Evolutionary conservation across 768 basidiomycete species (phyloP), one percentile per base, ranked within the genome.

Genomic region (Hemileccinum impolitum): DNA sequence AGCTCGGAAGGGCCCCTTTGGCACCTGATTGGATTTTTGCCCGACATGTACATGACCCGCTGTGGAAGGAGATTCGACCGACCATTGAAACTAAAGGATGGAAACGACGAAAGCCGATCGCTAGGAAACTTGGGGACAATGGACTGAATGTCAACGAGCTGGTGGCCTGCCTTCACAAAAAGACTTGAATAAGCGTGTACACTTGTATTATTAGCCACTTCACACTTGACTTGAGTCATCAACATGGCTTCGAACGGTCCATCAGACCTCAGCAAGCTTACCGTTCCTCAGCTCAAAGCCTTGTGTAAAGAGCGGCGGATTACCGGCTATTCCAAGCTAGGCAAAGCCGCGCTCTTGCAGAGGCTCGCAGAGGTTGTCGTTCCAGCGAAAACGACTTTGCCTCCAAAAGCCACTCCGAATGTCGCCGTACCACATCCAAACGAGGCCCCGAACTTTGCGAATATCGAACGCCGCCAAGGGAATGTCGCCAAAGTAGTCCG

Each of bases 271-370:
- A 28, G 25, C 47, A 76, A 69, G 44, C 62, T 84, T 2, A 85
- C 80, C 8, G 81, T 86, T 10, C 63, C 80, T 17, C 82, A 84
- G 54, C 74, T 90, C 17, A 87, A 81, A 59, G 74, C 74, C 4
- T 50, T 88, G 13, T 90, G 85, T 66, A 89, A 85, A 60, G 84
- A 82, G 43, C 74, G 67, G 47, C 70, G 74, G 18, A 68, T 89
- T 21, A 59, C 71, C 37, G 84, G 83, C 0, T 89, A 86, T 60
- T 85, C 85, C 10, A 90, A 84, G 60, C 76, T 87, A 17, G 61
- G 66, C 35, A 88, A 88, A 63, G 66, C 70, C 44, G 76, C 70
- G 1, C 71, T 89, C 32, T 64, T 89, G 25, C 70, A 73, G 51
- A 84, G 75, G 59, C 62, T 81, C 25, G 43, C 36, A 2, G 50